A percentile compares a stretch with the other conserved stretches of the same genome.
These are phyloP conservation scores for Cladophialophora immunda DNA, from an alignment of 2,329 filamentous ascomycete genomes.

Conservation along the genomic window DNA sequence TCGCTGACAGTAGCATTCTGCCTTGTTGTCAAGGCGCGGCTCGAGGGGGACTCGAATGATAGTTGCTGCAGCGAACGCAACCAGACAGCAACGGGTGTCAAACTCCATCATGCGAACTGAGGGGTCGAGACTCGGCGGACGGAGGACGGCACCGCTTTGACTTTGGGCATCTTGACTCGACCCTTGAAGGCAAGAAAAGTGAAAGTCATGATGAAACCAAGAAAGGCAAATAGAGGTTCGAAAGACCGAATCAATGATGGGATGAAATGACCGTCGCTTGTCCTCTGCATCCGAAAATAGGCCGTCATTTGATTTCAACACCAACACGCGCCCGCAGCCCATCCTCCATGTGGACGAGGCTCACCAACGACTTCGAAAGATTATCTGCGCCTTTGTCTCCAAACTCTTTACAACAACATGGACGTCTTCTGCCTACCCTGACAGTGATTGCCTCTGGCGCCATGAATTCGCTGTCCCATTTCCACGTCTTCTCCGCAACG, in stretches of 20 bases:
- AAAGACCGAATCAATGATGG: neutral
- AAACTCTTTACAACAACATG: neutral
- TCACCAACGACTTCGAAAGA: neutral
- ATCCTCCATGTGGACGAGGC: neutral
- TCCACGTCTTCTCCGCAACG: slow-evolving; percentile 5
- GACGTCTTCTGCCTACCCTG: neutral
- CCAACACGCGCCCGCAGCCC: neutral
- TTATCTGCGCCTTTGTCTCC: neutral
- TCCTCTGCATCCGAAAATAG: neutral
- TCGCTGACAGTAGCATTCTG: neutral
- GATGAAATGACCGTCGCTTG: neutral
- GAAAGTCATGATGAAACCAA: neutral
- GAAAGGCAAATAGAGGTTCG: neutral
- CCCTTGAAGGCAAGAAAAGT: neutral
- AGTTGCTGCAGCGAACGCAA: no score
- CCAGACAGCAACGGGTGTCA: neutral
- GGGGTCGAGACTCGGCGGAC: neutral
- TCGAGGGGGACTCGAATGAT: neutral
- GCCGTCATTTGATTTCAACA: slow-evolving; percentile 13
- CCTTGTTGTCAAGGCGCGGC: neutral
- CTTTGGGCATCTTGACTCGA: neutral
- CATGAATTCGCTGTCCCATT: slow-evolving; percentile 10
- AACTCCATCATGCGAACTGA: neutral
- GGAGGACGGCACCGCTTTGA: neutral
- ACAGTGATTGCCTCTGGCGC: slow-evolving; percentile 3